These are phyloP conservation scores for Podaxis mareebaensis DNA, from an alignment of 768 basidiomycete genomes.

Conservation along the genomic window DNA sequence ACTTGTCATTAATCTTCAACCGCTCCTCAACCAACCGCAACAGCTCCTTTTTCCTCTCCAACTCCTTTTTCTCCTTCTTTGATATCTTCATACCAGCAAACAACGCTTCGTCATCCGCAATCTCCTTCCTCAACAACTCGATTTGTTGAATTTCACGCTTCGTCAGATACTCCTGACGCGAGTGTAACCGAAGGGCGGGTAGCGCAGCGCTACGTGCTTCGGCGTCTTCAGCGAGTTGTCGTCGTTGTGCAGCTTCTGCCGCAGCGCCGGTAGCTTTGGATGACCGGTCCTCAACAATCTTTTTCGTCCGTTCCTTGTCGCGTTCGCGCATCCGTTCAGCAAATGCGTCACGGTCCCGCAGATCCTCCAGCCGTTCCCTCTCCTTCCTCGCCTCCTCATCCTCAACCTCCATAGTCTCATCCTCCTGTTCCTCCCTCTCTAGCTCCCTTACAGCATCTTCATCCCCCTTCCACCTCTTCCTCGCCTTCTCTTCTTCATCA, in stretches of 20 bases:
- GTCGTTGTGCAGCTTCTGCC: constrained; percentile 79
- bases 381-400: constrained; percentile 74
- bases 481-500: constrained; percentile 78
- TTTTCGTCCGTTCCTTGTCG: constrained; percentile 86
- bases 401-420: constrained; percentile 50
- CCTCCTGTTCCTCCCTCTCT: constrained; percentile 20
- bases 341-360: constrained; percentile 90
- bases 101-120: constrained; percentile 90
- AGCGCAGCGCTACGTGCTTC: constrained; percentile 54
- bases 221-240: constrained; percentile 79
- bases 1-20: constrained; percentile 91
- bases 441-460: constrained; percentile 29
- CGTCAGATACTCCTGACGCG: constrained; percentile 93
- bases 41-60: constrained; percentile 91
- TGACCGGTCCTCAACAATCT: constrained; percentile 89
- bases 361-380: constrained; percentile 73
- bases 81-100: constrained; percentile 92
- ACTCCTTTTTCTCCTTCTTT: constrained; percentile 75
- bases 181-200: constrained; percentile 80
- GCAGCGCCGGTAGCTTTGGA: constrained; percentile 73
- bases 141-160: constrained; percentile 97
- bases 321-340: constrained; percentile 82
- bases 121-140: constrained; percentile 89
- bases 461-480: constrained; percentile 64
- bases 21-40: constrained; percentile 91